Conservation (phyloP, 306 rosid genomes). For the Quillaja saponaria region DNA sequence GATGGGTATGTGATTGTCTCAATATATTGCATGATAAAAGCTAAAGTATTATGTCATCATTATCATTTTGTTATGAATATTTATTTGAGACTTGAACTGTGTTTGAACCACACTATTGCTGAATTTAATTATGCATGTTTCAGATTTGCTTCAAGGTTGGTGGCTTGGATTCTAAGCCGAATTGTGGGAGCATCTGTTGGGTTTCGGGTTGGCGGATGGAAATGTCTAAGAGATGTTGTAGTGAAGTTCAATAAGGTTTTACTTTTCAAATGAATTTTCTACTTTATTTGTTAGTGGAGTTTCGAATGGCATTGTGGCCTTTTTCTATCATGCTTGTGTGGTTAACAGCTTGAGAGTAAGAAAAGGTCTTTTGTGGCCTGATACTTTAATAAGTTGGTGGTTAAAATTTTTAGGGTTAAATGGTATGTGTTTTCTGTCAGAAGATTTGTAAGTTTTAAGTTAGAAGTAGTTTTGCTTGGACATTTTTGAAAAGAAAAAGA, state of each 20-base stretch:
- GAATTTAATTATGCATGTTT: conserved; percentile 24
- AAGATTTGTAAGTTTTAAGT: too few species aligned
- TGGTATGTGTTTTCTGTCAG: not conserved
- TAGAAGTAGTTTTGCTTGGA: too few species aligned
- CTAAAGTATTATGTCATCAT: conserved; percentile 21
- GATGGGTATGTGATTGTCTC: conserved; percentile 12
- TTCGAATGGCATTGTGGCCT: conserved; percentile 17
- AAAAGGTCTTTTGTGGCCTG: conserved; percentile 3
- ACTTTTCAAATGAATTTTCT: conserved; percentile 27
- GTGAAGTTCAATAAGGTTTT: conserved; percentile 91
- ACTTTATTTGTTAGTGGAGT: conserved; percentile 20
- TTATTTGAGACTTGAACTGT: conserved; percentile 12
- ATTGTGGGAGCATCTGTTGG: conserved; percentile 81
- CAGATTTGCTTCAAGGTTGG: conserved; percentile 83
- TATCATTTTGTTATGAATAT: conserved; percentile 4
- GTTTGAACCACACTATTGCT: conserved; percentile 23
- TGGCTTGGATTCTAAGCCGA: conserved; percentile 91
- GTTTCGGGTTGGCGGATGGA: conserved; percentile 96
- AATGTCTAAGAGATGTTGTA: conserved; percentile 78
- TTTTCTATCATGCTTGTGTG: conserved; percentile 18
- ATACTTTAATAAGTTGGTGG: not conserved
- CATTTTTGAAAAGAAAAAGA: too few species aligned
- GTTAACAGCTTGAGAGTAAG: conserved; percentile 16
- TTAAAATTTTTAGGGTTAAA: not conserved
- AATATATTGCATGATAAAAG: conserved; percentile 16